Evolutionary conservation across 2,329 filamentous ascomycete genomes (phyloP).

Genomic region (Biscogniauxia marginata): DNA sequence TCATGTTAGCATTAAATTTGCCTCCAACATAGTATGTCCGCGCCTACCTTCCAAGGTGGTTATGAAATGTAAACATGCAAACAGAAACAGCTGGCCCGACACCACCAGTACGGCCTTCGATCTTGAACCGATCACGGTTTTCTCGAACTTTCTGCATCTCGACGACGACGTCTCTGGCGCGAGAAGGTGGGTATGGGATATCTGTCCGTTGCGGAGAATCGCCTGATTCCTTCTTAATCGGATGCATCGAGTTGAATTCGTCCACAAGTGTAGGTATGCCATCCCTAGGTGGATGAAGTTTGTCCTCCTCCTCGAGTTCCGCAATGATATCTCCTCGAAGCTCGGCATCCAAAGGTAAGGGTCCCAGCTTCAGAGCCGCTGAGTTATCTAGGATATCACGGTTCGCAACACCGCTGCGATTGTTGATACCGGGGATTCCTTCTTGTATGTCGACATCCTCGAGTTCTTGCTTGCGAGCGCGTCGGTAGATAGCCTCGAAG

Average conservation of each 20-base stretch:
- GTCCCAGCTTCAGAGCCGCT: conserved; percentile 69
- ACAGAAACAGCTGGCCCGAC: conserved; percentile 81
- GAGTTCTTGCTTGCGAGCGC: conserved; percentile 59
- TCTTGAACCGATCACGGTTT: conserved; percentile 86
- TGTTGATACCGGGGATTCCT: conserved; percentile 55
- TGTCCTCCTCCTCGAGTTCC: conserved; percentile 83
- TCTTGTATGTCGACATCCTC: conserved; percentile 64
- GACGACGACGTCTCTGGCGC: conserved; percentile 86
- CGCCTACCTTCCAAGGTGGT: conserved; percentile 81
- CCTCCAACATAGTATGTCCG: background rate
- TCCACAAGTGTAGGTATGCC: conserved; percentile 77
- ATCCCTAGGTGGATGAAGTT: conserved; percentile 66
- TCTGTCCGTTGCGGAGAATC: conserved; percentile 78
- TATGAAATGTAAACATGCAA: conserved; percentile 98
- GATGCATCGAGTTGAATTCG: conserved; percentile 76
- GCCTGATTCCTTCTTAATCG: conserved; percentile 85
- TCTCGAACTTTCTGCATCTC: conserved; percentile 94
- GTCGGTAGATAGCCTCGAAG: conserved; percentile 59
- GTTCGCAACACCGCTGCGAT: conserved; percentile 61
- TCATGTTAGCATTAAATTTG: conserved; percentile 2
- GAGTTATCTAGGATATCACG: conserved; percentile 58
- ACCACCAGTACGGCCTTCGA: conserved; percentile 80
- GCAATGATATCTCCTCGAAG: conserved; percentile 82
- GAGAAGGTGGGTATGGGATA: conserved; percentile 82
- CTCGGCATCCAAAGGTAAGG: conserved; percentile 78